Evolutionary conservation across 2,329 filamentous ascomycete species (phyloP).

Genomic region (Neofusicoccum sp.): DNA sequence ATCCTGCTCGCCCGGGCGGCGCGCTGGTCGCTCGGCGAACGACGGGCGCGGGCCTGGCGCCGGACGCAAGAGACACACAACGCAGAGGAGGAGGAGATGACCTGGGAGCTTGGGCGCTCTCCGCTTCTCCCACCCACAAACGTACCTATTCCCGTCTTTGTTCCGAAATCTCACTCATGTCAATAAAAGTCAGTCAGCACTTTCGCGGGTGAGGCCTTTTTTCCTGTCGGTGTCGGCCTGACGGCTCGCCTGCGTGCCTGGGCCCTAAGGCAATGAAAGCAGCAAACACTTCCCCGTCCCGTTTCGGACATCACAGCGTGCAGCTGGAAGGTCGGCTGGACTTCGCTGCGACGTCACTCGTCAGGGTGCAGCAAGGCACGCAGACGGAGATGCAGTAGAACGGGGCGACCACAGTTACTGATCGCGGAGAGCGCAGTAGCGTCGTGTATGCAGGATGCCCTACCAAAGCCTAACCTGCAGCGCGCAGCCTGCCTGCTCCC

Average conservation of each 20-base stretch:
- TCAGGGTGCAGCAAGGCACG: not conserved
- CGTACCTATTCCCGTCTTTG: too few species aligned
- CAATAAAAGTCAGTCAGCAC: too few species aligned
- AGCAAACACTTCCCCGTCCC: not conserved
- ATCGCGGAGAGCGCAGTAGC: not conserved
- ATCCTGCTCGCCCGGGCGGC: not conserved
- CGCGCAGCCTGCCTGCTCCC: not conserved
- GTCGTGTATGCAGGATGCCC: conserved; percentile 2
- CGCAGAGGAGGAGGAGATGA: not conserved
- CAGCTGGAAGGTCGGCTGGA: not conserved
- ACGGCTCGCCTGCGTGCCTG: not conserved
- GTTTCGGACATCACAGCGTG: not conserved
- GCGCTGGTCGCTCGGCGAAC: not conserved
- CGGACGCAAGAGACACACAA: not conserved
- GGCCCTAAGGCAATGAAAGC: not conserved
- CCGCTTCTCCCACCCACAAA: too few species aligned
- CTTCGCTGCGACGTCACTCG: not conserved
- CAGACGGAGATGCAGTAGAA: not conserved
- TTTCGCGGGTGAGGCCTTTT: not conserved
- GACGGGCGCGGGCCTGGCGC: not conserved
- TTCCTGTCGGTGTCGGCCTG: not conserved
- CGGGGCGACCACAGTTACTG: not conserved
- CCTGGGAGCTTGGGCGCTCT: not conserved
- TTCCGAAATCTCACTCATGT: too few species aligned
- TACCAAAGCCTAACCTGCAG: not conserved